Conservation (phyloP, 2,329 filamentous ascomycete genomes). For the Chaetomiaceae sp. region DNA sequence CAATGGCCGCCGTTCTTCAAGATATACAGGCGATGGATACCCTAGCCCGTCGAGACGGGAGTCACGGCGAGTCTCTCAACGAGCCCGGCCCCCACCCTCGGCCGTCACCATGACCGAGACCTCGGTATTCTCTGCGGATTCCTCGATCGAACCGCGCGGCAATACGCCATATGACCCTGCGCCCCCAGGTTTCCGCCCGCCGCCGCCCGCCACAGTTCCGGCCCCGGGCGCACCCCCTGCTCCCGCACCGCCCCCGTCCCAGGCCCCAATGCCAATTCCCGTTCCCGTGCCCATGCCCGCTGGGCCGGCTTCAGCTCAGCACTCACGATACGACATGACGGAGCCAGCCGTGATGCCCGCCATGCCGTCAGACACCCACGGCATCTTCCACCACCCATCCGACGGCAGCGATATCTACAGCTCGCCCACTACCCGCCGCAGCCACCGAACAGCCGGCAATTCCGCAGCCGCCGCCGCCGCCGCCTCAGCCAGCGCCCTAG, state of each 20-base stretch:
- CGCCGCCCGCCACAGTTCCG: slow-evolving; percentile 2
- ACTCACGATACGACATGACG: slow-evolving; percentile 36
- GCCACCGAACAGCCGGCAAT: slow-evolving; percentile 41
- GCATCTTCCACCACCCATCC: slow-evolving; percentile 39
- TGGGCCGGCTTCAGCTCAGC: slow-evolving; percentile 33
- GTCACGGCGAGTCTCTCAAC: slow-evolving; percentile 29
- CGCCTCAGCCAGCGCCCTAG: slow-evolving; percentile 42
- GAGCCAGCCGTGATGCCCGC: slow-evolving; percentile 45
- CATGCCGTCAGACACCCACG: slow-evolving; percentile 50
- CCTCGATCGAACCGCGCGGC: slow-evolving; percentile 36
- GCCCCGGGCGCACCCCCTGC: slow-evolving; percentile 8
- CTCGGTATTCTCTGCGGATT: slow-evolving; percentile 31
- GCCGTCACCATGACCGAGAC: slow-evolving; percentile 22
- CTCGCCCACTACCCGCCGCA: slow-evolving; percentile 35
- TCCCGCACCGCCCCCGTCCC: neutral
- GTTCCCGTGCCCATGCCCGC: slow-evolving; percentile 12
- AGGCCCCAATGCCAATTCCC: slow-evolving; percentile 12
- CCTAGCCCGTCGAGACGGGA: slow-evolving; percentile 43
- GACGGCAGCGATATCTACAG: slow-evolving; percentile 39
- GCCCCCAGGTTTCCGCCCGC: slow-evolving; percentile 24
- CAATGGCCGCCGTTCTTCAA: slow-evolving; percentile 56
- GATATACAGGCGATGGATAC: slow-evolving; percentile 65
- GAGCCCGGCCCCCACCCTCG: slow-evolving; percentile 21
- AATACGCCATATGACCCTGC: slow-evolving; percentile 30
- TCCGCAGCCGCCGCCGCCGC: slow-evolving; percentile 44